A percentile compares a stretch with the other conserved stretches of the same genome.
Evolutionary conservation across 208 protist genomes (phyloP).

Genomic region (Angomonas deanei): DNA sequence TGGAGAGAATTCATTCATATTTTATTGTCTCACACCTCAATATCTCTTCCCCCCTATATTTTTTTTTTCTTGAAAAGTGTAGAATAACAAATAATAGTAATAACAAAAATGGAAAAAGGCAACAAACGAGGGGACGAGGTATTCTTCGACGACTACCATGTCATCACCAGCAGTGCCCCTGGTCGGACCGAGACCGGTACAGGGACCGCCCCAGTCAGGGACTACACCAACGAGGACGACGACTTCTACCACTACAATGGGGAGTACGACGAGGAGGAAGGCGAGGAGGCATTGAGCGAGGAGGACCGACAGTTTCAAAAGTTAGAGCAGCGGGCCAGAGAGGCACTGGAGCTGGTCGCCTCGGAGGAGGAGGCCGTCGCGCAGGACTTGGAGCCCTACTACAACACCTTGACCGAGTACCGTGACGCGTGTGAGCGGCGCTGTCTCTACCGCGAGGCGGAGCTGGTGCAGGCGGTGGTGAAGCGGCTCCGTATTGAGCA

Average conservation of each 20-base stretch:
- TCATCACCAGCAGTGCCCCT: too few relatives aligned
- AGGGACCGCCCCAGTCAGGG: too few relatives aligned
- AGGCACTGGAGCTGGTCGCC: slow-evolving; percentile 68
- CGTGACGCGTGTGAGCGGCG: slow-evolving; percentile 72
- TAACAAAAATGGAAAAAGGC: too few relatives aligned
- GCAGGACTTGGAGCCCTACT: slow-evolving; percentile 35
- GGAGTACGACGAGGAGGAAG: neutral
- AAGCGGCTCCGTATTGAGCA: slow-evolving; percentile 84
- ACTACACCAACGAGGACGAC: neutral
- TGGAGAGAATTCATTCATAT: too few relatives aligned
- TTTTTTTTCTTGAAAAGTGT: neutral
- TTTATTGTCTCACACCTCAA: too few relatives aligned
- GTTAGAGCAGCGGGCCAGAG: slow-evolving; percentile 54
- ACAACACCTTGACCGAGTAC: slow-evolving; percentile 67
- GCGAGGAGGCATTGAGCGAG: neutral
- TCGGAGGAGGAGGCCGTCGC: slow-evolving; percentile 36
- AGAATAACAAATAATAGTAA: neutral
- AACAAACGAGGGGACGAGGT: too few relatives aligned
- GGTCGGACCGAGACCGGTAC: too few relatives aligned
- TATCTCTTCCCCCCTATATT: neutral
- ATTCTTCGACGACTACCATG: too few relatives aligned
- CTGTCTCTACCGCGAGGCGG: slow-evolving; percentile 87
- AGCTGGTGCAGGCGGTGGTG: slow-evolving; percentile 89
- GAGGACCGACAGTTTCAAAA: slow-evolving; percentile 33
- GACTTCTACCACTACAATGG: neutral